Conservation (phyloP, 1,139 yeast species). For the Geotrichum reessii region DNA sequence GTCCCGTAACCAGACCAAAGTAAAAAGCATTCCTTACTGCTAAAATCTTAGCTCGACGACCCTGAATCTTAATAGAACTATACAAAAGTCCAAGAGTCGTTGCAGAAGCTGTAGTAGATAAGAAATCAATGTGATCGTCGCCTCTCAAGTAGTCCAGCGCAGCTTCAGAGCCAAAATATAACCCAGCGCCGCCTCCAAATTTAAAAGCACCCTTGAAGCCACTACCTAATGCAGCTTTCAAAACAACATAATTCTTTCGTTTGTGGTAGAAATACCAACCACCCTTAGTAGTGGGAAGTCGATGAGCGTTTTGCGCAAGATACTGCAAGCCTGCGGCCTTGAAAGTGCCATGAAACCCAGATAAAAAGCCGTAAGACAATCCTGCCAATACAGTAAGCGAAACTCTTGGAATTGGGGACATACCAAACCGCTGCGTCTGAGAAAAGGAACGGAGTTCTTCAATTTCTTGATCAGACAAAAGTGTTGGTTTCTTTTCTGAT, state of each 20-base stretch:
- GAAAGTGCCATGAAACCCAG: constrained; percentile 63
- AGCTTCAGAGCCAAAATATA: constrained; percentile 60
- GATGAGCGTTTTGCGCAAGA: constrained; percentile 75
- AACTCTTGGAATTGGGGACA: constrained; percentile 40
- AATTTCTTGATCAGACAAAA: background rate
- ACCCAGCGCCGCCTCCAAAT: constrained; percentile 45
- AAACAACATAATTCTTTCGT: constrained; percentile 71
- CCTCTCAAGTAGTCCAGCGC: constrained; percentile 48
- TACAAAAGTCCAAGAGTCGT: constrained; percentile 48
- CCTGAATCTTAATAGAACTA: constrained; percentile 31
- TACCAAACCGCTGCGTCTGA: constrained; percentile 35
- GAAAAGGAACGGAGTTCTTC: background rate
- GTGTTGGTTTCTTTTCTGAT: background rate
- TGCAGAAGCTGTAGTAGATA: constrained; percentile 56
- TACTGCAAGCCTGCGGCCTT: constrained; percentile 53
- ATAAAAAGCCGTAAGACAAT: constrained; percentile 52
- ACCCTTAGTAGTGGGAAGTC: constrained; percentile 71
- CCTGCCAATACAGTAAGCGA: constrained; percentile 38
- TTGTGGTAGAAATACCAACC: constrained; percentile 91
- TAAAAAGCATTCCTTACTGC: constrained; percentile 49
- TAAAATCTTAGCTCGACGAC: constrained; percentile 45
- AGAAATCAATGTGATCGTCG: constrained; percentile 45
- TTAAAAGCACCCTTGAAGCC: constrained; percentile 46
- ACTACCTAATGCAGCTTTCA: constrained; percentile 47
- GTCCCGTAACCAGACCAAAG: constrained; percentile 56